These are phyloP conservation scores for Fraxinus anomala DNA, from an alignment of 257 asterid species.

Conservation along the genomic window DNA sequence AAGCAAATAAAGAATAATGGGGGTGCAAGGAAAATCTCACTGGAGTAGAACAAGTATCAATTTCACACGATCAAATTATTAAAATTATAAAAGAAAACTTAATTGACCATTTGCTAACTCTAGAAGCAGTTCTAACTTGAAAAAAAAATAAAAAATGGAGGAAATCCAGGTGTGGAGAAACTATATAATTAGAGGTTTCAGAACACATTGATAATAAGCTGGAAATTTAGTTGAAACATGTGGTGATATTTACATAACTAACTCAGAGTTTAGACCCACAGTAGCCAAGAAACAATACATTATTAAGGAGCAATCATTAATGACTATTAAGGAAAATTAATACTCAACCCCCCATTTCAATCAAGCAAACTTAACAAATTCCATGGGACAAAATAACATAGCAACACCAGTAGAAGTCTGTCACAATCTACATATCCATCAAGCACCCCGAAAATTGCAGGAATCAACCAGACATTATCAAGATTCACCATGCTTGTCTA, in stretches of 20 bases:
- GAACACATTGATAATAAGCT: not conserved
- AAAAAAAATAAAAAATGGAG: not conserved
- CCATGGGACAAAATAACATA: not conserved
- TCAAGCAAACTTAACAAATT: not conserved
- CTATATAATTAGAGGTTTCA: not conserved
- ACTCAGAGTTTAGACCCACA: not conserved
- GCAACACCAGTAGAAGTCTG: conserved; percentile 8
- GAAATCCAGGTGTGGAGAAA: not conserved
- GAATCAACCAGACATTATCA: not conserved
- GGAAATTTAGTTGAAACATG: not conserved
- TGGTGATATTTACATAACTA: not conserved
- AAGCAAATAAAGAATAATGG: not conserved
- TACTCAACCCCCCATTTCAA: not conserved
- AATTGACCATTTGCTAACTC: not conserved
- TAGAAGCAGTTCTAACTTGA: not conserved
- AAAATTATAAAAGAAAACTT: not conserved
- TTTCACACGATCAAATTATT: not conserved
- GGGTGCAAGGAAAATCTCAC: not conserved
- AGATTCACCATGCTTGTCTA: not conserved
- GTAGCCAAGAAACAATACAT: not conserved
- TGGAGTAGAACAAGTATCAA: not conserved
- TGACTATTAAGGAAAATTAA: not conserved
- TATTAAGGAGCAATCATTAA: not conserved
- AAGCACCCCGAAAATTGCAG: not conserved
- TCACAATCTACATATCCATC: not conserved